phyloP scores from a whole-genome alignment of 169 alveolate genomes.

The Plasmodium vinckei region DNA sequence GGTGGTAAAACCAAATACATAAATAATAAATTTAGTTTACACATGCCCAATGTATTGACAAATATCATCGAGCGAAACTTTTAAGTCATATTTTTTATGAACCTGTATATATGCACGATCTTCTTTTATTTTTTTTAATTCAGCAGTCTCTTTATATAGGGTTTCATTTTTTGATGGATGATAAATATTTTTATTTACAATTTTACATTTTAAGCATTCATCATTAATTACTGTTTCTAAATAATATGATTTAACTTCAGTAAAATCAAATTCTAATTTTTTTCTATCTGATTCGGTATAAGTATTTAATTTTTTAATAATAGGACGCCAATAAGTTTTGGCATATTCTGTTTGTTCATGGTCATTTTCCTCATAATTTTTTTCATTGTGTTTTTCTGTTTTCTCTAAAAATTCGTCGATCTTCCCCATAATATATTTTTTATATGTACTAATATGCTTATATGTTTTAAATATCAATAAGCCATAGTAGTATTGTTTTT shows the following conservation, averaged over 20 bases:
- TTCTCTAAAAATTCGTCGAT: slow-evolving; percentile 10
- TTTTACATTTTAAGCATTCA: slow-evolving; percentile 34
- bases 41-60: slow-evolving; percentile 37
- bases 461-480: slow-evolving; percentile 27
- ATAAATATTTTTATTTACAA: slow-evolving; percentile 20
- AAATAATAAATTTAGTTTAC: not conserved
- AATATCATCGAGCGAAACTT: slow-evolving; percentile 58
- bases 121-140: slow-evolving; percentile 35
- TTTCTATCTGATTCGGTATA: not conserved
- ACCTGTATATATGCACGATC: slow-evolving; percentile 19
- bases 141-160: slow-evolving; percentile 48
- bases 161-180: slow-evolving; percentile 10
- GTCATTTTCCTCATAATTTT: not conserved
- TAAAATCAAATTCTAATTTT: slow-evolving; percentile 10
- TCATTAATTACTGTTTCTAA: slow-evolving; percentile 50
- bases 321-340: no score
- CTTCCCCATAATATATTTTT: slow-evolving; percentile 23
- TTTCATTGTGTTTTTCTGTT: not conserved
- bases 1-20: no score
- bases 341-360: not conserved
- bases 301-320: no score
- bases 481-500: slow-evolving; percentile 16
- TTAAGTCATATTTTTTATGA: slow-evolving; percentile 14
- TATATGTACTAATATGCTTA: slow-evolving; percentile 19
- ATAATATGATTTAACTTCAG: slow-evolving; percentile 37